Evolutionary conservation across 1,284 basidiomycete genomes (phyloP), one percentile per base, ranked within the genome.

Genomic region (Cutaneotrichosporon sp.): DNA sequence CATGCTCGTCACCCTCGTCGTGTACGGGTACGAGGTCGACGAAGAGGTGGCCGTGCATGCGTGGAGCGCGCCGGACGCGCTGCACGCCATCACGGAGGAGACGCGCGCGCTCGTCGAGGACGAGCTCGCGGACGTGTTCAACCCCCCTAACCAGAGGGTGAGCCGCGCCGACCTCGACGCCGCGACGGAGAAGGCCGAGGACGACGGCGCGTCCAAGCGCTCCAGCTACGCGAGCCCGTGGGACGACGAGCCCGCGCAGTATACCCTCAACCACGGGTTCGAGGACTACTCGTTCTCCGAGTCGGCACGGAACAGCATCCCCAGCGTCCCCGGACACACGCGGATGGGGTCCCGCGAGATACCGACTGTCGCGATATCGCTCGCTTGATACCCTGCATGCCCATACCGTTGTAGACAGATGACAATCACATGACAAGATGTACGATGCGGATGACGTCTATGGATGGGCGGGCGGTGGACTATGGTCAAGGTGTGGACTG

Each of bases 101-200:
- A 73, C 74, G 2, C 56, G 63, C 13, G 11, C 70, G 10, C 63
- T 76, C 36, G 68, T 78, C 22, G 74, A 78, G 50, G 67, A 72
- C 22, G 76, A 76, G 57, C 72, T 74, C 52, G 49, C 59, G 4
- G 66, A 71, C 42, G 45, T 75, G 4, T 76, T 76, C 64, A 65
- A 65, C 25, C 73, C 73, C 29, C 18, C 43, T 22, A 9, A 47
- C 50, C 38, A 43, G 9, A 13, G n/a, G n/a, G n/a, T 38, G n/a
- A 25, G 33, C 46, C 43, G 52, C 34, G 20, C 42, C 29, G 29
- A 34, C 16, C 43, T 38, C 22, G 50, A 58, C 14, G 59, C 56
- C 18, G 55, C 56, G 4, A 8, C 27, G n/a, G 27, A 33, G 22
- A 36, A 45, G 38, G 56, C 34, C 27, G 62, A 56, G 16, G 51